Percentiles rank a stretch among this genome's conserved stretches.
Evolutionary conservation across 106 monocot genomes (phyloP).

Genomic region (Acorus calamus): DNA sequence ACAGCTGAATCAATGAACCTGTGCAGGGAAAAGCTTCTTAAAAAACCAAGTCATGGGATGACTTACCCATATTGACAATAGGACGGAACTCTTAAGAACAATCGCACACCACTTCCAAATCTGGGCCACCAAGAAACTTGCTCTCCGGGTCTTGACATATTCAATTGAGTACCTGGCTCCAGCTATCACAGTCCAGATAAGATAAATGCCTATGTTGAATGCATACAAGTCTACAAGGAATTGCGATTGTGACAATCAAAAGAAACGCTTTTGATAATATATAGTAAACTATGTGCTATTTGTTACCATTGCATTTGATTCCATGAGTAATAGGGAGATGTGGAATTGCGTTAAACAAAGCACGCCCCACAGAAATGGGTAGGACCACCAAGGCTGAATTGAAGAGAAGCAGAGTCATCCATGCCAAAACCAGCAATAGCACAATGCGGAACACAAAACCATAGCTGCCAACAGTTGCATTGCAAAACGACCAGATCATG

Average conservation of each 20-base stretch:
- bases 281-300: neutral
- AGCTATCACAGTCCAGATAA: slow-evolving; percentile 70
- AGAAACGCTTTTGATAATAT: neutral
- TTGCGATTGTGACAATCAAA: too few relatives aligned
- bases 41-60: neutral
- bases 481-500: neutral
- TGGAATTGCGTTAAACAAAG: slow-evolving; percentile 77
- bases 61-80: slow-evolving; percentile 90
- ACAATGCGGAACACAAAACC: slow-evolving; percentile 87
- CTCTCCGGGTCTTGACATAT: slow-evolving; percentile 49
- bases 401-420: slow-evolving; percentile 90
- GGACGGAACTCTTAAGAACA: slow-evolving; percentile 71
- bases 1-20: neutral
- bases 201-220: slow-evolving; percentile 86
- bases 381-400: slow-evolving; percentile 75
- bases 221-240: slow-evolving; percentile 72
- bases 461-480: slow-evolving; percentile 44
- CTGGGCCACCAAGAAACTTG: slow-evolving; percentile 44
- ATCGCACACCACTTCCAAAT: slow-evolving; percentile 77
- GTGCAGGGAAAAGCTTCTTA: neutral
- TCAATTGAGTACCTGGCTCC: slow-evolving; percentile 62
- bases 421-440: slow-evolving; percentile 71
- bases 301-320: slow-evolving; percentile 94
- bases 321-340: slow-evolving; percentile 91
- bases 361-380: slow-evolving; percentile 79